These are phyloP conservation scores for Ophiosphaerella narmari DNA, from an alignment of 2,329 filamentous ascomycete species.

Conservation along the genomic window DNA sequence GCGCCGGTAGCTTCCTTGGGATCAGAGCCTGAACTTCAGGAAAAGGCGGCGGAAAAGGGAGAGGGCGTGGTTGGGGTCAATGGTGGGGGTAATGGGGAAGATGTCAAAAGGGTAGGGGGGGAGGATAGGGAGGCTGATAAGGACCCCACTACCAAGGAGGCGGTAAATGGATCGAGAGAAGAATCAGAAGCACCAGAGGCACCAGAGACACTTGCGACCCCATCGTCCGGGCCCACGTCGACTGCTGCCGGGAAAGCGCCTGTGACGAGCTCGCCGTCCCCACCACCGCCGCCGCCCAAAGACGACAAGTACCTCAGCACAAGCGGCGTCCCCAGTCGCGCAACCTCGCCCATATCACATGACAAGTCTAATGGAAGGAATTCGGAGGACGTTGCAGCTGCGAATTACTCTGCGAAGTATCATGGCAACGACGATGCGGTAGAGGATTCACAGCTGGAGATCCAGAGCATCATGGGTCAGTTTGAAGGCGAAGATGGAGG, in stretches of 20 bases:
- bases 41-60: constrained; percentile 10
- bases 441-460: constrained; percentile 77
- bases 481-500: constrained; percentile 78
- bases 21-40: constrained; percentile 1
- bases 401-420: constrained; percentile 56
- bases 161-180: not conserved
- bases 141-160: not conserved
- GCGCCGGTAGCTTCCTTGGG: not conserved
- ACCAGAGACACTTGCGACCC: constrained; percentile 13
- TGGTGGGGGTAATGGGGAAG: constrained; percentile 4
- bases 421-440: constrained; percentile 41
- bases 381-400: constrained; percentile 40
- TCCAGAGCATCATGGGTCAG: constrained; percentile 97
- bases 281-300: constrained; percentile 56
- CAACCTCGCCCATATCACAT: constrained; percentile 38
- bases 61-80: constrained; percentile 7
- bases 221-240: constrained; percentile 14
- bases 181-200: not conserved
- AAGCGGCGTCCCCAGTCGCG: constrained; percentile 48
- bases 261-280: constrained; percentile 47
- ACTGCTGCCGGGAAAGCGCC: constrained; percentile 36
- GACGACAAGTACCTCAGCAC: constrained; percentile 56
- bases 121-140: not conserved
- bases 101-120: not conserved
- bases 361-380: constrained; percentile 48